These are phyloP conservation scores for Sparassis latifolia DNA, from an alignment of 1,284 basidiomycete species.

Conservation along the genomic window DNA sequence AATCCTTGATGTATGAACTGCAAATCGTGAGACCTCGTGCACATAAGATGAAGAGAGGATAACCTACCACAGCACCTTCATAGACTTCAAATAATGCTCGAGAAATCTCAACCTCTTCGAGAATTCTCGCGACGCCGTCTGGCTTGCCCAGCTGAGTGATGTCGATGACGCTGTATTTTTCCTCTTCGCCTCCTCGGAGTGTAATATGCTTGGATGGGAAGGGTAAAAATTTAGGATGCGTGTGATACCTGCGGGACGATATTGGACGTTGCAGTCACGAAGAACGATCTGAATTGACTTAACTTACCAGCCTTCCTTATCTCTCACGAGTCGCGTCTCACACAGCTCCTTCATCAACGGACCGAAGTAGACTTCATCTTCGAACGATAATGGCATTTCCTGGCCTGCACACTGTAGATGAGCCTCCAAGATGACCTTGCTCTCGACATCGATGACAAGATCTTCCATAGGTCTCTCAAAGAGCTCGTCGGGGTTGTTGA, in stretches of 20 bases:
- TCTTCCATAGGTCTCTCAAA: constrained; percentile 60
- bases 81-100: constrained; percentile 83
- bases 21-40: not conserved
- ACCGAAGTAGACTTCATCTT: constrained; percentile 76
- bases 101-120: constrained; percentile 87
- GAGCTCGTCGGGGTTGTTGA: constrained; percentile 64
- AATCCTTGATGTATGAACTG: constrained; percentile 81
- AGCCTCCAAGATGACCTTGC: constrained; percentile 72
- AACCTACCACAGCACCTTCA: constrained; percentile 67
- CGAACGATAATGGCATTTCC: constrained; percentile 74
- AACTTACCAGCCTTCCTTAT: constrained; percentile 64
- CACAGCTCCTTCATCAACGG: constrained; percentile 48
- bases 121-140: constrained; percentile 39
- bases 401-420: constrained; percentile 86
- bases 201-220: constrained; percentile 71
- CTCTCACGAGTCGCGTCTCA: constrained; percentile 49
- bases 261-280: too few relatives aligned
- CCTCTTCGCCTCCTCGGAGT: constrained; percentile 75
- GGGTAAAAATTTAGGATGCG: constrained; percentile 72
- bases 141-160: constrained; percentile 38
- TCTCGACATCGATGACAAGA: constrained; percentile 70
- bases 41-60: not conserved
- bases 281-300: not conserved
- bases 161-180: constrained; percentile 74
- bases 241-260: constrained; percentile 59